These are phyloP conservation scores for Paracorniculantispora psalliotae DNA, from an alignment of 2,329 filamentous ascomycete species.

Conservation along the genomic window DNA sequence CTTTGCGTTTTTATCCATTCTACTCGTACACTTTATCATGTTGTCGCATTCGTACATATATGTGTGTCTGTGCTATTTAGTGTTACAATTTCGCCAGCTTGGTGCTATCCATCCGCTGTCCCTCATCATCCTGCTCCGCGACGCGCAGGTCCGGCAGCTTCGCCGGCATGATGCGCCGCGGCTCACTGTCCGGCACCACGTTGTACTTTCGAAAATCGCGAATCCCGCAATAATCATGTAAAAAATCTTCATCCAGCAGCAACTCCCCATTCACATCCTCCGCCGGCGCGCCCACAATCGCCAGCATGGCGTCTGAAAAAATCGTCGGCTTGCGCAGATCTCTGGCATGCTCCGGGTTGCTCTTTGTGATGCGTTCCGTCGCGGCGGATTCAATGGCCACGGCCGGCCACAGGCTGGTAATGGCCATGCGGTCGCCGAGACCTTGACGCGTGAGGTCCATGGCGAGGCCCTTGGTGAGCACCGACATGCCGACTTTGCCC, in stretches of 20 bases:
- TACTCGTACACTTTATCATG: background rate
- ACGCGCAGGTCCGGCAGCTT: constrained; percentile 66
- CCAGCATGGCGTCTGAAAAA: constrained; percentile 75
- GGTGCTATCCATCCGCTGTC: constrained; percentile 63
- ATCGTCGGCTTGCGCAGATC: constrained; percentile 67
- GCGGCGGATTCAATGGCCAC: constrained; percentile 71
- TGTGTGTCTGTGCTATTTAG: background rate
- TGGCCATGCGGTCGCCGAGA: constrained; percentile 58
- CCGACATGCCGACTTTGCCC: constrained; percentile 76
- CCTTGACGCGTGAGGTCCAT: constrained; percentile 74
- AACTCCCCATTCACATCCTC: constrained; percentile 64
- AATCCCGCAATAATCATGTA: constrained; percentile 58
- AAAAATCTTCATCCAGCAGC: constrained; percentile 75
- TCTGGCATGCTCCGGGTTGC: constrained; percentile 41
- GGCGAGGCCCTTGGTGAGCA: constrained; percentile 73
- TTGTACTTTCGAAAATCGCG: constrained; percentile 69
- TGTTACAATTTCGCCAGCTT: constrained; percentile 35
- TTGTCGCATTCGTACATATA: background rate
- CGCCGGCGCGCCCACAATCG: constrained; percentile 59
- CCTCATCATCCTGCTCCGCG: constrained; percentile 75
- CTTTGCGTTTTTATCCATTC: background rate
- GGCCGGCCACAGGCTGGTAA: constrained; percentile 80
- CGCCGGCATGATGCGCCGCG: constrained; percentile 73
- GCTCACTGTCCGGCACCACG: constrained; percentile 57
- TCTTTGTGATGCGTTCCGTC: constrained; percentile 49